Percentiles rank a stretch among this genome's conserved stretches.
phyloP scores from a whole-genome alignment of 1,284 basidiomycete species.

The Irpex rosettiformis region DNA sequence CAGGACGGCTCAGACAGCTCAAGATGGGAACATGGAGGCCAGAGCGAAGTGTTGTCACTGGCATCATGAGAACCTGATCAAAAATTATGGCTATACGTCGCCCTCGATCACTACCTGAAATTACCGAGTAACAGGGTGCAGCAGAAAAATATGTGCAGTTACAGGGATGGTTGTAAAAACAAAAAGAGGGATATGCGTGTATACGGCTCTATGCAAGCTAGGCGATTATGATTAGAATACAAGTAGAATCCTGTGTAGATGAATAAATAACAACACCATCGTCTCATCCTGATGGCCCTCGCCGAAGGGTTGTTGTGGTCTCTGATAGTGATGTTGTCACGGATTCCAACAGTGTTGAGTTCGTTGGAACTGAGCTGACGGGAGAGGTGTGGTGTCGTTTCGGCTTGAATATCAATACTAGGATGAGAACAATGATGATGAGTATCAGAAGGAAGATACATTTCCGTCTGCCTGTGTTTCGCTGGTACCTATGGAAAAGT shows the following conservation, averaged over 20 bases:
- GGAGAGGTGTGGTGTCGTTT: slow-evolving; percentile 35
- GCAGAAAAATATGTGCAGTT: neutral
- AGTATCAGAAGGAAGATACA: slow-evolving; percentile 92
- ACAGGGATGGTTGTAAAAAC: neutral
- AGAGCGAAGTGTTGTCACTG: neutral
- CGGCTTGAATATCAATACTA: slow-evolving; percentile 83
- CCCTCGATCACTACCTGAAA: neutral
- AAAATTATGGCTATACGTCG: neutral
- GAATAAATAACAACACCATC: neutral
- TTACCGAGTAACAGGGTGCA: neutral
- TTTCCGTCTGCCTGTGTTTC: slow-evolving; percentile 85
- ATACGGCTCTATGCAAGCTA: slow-evolving; percentile 1
- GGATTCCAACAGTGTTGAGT: neutral
- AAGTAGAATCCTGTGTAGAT: slow-evolving; percentile 6
- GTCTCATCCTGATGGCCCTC: slow-evolving; percentile 14
- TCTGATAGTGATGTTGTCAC: neutral
- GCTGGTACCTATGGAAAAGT: slow-evolving; percentile 71
- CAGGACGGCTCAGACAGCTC: neutral
- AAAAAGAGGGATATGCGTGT: neutral
- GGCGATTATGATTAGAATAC: slow-evolving; percentile 3
- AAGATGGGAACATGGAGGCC: neutral
- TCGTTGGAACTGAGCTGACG: neutral
- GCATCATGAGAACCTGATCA: neutral
- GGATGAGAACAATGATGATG: slow-evolving; percentile 81
- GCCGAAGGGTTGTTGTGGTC: slow-evolving; percentile 5